These are phyloP conservation scores for Rhazya stricta DNA, from an alignment of 257 asterid species.

Conservation along the genomic window DNA sequence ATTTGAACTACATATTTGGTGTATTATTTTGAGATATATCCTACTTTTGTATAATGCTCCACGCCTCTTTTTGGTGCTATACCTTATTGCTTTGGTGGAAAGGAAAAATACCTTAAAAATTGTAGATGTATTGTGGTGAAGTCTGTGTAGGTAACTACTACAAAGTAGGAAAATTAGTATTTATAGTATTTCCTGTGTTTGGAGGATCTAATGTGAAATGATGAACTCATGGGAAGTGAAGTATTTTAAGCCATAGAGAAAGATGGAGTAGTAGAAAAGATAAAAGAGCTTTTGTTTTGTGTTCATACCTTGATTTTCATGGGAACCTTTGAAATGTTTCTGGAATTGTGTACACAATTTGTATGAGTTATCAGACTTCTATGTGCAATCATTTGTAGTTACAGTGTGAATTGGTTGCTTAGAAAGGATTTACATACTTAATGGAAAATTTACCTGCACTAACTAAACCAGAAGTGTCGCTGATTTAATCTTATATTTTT, in stretches of 20 bases:
- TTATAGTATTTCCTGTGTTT: not conserved
- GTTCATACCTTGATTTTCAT: not conserved
- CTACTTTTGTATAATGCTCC: no score
- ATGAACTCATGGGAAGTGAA: not conserved
- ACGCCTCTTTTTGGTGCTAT: no score
- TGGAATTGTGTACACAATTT: not conserved
- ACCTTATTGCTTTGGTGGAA: no score
- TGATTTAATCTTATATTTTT: conserved; percentile 12
- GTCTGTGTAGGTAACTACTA: no score
- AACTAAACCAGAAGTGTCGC: not conserved
- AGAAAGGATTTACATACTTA: not conserved
- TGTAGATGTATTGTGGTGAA: no score
- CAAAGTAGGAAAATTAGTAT: no score
- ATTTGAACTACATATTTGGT: not conserved
- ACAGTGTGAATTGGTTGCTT: not conserved
- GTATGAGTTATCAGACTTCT: not conserved
- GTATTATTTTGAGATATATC: not conserved
- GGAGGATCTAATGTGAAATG: not conserved
- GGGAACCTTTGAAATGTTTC: not conserved
- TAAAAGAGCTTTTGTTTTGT: not conserved
- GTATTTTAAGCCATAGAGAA: not conserved
- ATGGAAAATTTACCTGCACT: not conserved
- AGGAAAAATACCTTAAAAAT: no score
- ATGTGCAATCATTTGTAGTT: not conserved
- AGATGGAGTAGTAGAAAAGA: not conserved